Evolutionary conservation across 371 early-diverging fungal species (phyloP), one percentile per base, ranked within the genome.

Genomic region (Gilbertella persicaria): DNA sequence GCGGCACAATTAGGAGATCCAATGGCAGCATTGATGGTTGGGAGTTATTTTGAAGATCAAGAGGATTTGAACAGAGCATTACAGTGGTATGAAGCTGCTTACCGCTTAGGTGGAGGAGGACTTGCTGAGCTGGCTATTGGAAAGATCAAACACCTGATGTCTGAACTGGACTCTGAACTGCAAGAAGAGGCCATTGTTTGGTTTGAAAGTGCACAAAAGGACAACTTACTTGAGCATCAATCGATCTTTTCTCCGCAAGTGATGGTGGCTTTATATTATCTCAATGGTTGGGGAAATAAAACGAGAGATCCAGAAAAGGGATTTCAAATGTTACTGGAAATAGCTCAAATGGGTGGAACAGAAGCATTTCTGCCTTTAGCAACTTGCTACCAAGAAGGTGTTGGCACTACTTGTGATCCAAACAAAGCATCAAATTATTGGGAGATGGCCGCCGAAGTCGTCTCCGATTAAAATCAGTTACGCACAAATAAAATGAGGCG

Each of bases 381-480:
- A 8, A 45, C 44, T 29, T 66, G 66, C 19, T 66, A 66, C 38
- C 58, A 66, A 28, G 17, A 54, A 40, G 64, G 68, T 8, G 38
- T 60, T 10, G 58, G 68, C 8, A 39, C 40, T 28, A 58, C 57
- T 2, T 45, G 36, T 9, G 48, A 63, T 26, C 37, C 60, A 46
- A 23, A n/a, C 3, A 46, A 66, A 38, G 68, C 72, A 4, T 28
- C 63, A 9, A 30, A 29, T 1, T 71, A 56, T 35, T 71, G 72
- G 72, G 55, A 58, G 17, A 55, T 58, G 46, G 68, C 72, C 14
- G 69, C 63, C n/a, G 66, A 60, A n/a, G n/a, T n/a, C n/a, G n/a
- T n/a, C n/a, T n/a, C n/a, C n/a, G n/a, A n/a, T n/a, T n/a, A n/a
- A n/a, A n/a, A n/a, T n/a, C n/a, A n/a, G n/a, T n/a, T n/a, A n/a